Evolutionary conservation across 148 eudicot species (phyloP), one percentile per base, ranked within the genome.

Genomic region (Persicaria maculosa): DNA sequence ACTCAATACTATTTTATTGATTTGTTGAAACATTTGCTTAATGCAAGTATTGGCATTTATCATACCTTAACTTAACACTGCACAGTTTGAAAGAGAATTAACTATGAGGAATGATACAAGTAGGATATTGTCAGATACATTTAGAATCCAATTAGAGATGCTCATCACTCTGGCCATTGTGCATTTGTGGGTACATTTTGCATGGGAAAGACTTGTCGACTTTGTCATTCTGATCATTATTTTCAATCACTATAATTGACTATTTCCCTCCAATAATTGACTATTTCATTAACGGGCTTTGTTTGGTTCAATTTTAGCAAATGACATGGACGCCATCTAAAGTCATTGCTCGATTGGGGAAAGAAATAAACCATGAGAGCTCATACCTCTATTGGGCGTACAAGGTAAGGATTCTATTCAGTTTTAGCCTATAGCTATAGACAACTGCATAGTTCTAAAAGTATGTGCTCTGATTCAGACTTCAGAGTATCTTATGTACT

Each of bases 301-400:
- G 46, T 40, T 14, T 64, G 17, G 40, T 15, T 40, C 45, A 64
- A 11, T 14, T 68, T 76, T 84, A 93, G 98, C 88, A 87, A 50
- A 77, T 87, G 17, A 76, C 80, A 75, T 94, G 98, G 98, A 88
- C 98, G 54, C 97, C 97, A 61, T 94, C 98, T 22, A 91, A 85
- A 84, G 78, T 94, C 73, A 91, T 91, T 77, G 94, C 93, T 83
- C 94, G 97, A 72, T 74, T 95, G 81, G 98, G 98, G 76, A 95
- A 88, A 84, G 98, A 95, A 83, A 95, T 95, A 72, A 87, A 90
- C 48, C 74, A 95, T 68, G 93, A 95, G 81, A 85, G 84, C 58
- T 95, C 98, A n/a, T 95, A 95, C 76, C 84, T 95, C 57, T 90
- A 88, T 76, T 92, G 96, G 98, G 98, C 98, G 20, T 87, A 86